phyloP scores from a whole-genome alignment of 2,329 filamentous ascomycete species.

The Escovopsis sp. region DNA sequence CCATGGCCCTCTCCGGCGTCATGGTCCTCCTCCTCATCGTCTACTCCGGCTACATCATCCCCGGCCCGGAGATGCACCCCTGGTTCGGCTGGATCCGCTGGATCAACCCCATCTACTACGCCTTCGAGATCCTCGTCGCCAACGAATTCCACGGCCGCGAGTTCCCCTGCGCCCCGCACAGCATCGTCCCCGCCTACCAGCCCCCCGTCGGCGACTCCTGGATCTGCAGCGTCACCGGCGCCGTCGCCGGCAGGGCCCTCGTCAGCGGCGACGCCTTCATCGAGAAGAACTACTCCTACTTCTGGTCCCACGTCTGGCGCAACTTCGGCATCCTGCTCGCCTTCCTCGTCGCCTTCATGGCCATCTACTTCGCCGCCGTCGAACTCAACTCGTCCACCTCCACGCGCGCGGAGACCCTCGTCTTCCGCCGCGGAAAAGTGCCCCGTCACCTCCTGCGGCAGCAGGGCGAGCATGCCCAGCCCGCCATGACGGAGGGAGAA shows the following conservation, averaged over 20 bases:
- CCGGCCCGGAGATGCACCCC: constrained; percentile 42
- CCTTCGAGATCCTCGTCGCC: constrained; percentile 55
- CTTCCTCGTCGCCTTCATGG: constrained; percentile 49
- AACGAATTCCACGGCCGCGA: constrained; percentile 53
- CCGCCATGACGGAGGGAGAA: constrained; percentile 15
- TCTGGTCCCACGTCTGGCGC: constrained; percentile 43
- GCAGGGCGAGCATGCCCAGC: constrained; percentile 15
- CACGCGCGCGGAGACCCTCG: constrained; percentile 48
- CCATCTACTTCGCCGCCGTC: constrained; percentile 44
- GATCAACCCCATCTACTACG: constrained; percentile 59
- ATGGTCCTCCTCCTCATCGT: constrained; percentile 45
- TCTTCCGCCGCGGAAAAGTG: constrained; percentile 44
- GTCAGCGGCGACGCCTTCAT: constrained; percentile 50
- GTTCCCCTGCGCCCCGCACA: constrained; percentile 36
- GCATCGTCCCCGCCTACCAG: constrained; percentile 30
- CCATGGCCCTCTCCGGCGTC: constrained; percentile 36
- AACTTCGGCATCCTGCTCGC: constrained; percentile 54
- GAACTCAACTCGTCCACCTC: constrained; percentile 50
- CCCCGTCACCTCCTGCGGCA: constrained; percentile 23
- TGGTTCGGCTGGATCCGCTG: constrained; percentile 68
- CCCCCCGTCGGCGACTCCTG: constrained; percentile 29
- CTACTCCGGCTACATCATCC: constrained; percentile 42
- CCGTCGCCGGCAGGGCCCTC: constrained; percentile 34
- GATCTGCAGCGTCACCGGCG: constrained; percentile 37
- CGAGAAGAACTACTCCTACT: constrained; percentile 37